These are phyloP conservation scores for Gonapodya sp. DNA, from an alignment of 192 early-diverging fungal species.

Conservation along the genomic window DNA sequence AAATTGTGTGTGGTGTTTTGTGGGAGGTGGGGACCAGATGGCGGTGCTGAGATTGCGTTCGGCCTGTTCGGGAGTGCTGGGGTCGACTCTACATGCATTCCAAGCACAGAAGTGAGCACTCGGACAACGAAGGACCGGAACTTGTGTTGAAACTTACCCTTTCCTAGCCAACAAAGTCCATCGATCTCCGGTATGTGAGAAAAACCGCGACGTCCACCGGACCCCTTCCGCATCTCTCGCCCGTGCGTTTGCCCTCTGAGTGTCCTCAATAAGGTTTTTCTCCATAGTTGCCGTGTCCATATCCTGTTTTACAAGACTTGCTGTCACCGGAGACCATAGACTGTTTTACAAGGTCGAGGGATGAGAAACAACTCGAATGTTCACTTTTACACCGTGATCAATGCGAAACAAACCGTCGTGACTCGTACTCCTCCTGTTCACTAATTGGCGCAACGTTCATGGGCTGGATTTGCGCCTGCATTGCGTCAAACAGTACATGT, in stretches of 20 bases:
- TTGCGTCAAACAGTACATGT: slow-evolving; percentile 61
- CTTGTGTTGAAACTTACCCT: neutral
- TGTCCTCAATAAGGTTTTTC: slow-evolving; percentile 63
- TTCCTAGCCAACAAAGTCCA: neutral
- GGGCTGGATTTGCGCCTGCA: slow-evolving; percentile 48
- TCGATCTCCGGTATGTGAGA: slow-evolving; percentile 17
- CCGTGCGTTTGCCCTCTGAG: slow-evolving; percentile 50
- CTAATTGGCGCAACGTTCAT: slow-evolving; percentile 57
- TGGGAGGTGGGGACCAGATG: slow-evolving; percentile 9
- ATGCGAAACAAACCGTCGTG: slow-evolving; percentile 40
- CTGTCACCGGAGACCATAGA: slow-evolving; percentile 67
- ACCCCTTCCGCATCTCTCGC: slow-evolving; percentile 39
- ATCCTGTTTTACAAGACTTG: slow-evolving; percentile 49
- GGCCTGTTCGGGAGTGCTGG: neutral
- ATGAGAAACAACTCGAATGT: neutral
- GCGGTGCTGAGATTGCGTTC: neutral
- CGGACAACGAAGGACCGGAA: neutral
- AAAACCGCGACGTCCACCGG: slow-evolving; percentile 56
- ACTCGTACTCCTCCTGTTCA: slow-evolving; percentile 74
- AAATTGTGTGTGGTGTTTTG: neutral
- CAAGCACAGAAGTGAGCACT: neutral
- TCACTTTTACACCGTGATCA: no score
- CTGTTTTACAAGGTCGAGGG: slow-evolving; percentile 20
- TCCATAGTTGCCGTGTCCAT: slow-evolving; percentile 58
- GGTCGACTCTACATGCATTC: neutral